Conservation (phyloP, 257 asterid species). For the Ophiorrhiza pumila region DNA sequence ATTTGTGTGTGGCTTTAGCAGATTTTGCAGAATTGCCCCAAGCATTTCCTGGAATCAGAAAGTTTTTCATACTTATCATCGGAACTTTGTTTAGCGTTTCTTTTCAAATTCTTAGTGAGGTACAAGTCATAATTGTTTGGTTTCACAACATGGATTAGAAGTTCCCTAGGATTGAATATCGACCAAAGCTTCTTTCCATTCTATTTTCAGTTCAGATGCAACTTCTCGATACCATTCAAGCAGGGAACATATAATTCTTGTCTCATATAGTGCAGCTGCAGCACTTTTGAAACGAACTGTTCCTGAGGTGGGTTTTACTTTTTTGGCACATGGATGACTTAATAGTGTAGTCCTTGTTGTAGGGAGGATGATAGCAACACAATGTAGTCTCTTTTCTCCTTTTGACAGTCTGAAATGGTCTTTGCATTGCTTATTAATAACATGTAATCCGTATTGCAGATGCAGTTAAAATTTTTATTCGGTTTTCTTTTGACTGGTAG, state of each 20-base stretch:
- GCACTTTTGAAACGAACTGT: constrained; percentile 52
- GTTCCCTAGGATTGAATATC: neutral
- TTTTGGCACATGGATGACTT: neutral
- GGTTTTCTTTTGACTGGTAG: constrained; percentile 70
- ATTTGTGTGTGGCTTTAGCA: constrained; percentile 39
- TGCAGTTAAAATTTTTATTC: constrained; percentile 60
- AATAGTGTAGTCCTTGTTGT: constrained; percentile 15
- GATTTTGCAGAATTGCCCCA: constrained; percentile 86
- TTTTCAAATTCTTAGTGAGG: constrained; percentile 62
- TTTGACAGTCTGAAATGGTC: neutral
- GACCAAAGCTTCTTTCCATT: constrained; percentile 16
- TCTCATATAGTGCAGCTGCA: constrained; percentile 50
- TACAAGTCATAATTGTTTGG: constrained; percentile 22
- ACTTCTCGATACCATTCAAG: constrained; percentile 44
- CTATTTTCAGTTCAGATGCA: constrained; percentile 40
- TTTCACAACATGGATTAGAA: neutral
- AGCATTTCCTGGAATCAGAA: constrained; percentile 62
- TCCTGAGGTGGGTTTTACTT: constrained; percentile 50
- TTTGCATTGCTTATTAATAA: constrained; percentile 19
- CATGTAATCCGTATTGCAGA: constrained; percentile 46
- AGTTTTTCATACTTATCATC: constrained; percentile 53
- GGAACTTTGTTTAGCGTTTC: constrained; percentile 74
- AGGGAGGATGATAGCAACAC: neutral
- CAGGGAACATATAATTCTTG: constrained; percentile 44
- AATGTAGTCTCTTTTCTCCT: neutral